phyloP scores from a whole-genome alignment of 495 filamentous ascomycete genomes.

The Sordaria brevicollis region DNA sequence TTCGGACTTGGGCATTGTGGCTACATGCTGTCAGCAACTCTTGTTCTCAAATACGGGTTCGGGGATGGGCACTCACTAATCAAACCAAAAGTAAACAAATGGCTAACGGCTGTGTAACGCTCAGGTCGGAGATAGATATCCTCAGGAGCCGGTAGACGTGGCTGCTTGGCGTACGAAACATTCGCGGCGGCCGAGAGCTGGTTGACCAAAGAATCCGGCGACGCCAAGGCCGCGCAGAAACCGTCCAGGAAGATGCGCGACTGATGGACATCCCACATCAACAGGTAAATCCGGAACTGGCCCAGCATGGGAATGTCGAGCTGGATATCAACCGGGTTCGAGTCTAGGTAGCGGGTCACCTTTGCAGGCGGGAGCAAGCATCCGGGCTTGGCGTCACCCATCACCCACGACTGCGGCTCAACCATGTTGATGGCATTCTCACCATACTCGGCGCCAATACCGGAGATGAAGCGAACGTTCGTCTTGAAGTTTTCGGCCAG shows the following conservation, averaged over 20 bases:
- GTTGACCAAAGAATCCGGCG: conserved; percentile 34
- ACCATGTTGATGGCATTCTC: conserved; percentile 45
- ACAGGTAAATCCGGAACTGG: conserved; percentile 59
- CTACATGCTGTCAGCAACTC: conserved; percentile 16
- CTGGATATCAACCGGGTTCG: conserved; percentile 61
- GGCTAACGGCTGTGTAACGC: conserved; percentile 50
- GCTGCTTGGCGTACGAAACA: conserved; percentile 42
- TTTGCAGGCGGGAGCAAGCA: conserved; percentile 51
- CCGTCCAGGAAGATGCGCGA: conserved; percentile 42
- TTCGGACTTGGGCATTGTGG: conserved; percentile 42
- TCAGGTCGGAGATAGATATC: conserved; percentile 51
- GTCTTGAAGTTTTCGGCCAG: conserved; percentile 53
- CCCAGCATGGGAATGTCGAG: conserved; percentile 60
- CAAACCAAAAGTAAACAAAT: conserved; percentile 49
- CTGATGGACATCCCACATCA: conserved; percentile 45
- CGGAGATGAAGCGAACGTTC: conserved; percentile 58
- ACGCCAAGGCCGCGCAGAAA: conserved; percentile 37
- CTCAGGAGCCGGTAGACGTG: conserved; percentile 34
- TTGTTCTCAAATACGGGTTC: not conserved
- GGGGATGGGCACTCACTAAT: conserved; percentile 27
- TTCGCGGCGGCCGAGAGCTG: conserved; percentile 37
- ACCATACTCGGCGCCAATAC: conserved; percentile 53
- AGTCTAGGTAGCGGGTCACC: conserved; percentile 57
- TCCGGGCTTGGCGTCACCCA: conserved; percentile 42
- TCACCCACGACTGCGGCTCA: conserved; percentile 24